Base-by-base conservation (phyloP, 345 rosid species). In the Noccaea caerulescens region DNA sequence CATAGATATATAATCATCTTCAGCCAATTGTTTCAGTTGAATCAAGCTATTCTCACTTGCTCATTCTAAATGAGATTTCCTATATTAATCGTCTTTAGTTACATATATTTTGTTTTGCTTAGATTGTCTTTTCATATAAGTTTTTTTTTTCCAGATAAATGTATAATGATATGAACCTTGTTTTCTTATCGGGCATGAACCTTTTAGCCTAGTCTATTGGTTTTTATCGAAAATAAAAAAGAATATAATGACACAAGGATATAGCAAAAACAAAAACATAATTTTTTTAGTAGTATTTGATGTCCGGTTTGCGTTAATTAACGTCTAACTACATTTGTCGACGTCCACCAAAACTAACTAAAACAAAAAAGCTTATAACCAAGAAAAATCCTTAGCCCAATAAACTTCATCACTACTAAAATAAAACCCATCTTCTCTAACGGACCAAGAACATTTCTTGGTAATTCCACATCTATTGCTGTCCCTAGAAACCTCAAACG, bases 361-460 rank as follows among this genome's bases (percentile, higher is more conserved):
- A 42, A 6, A 46, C 32, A 23, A 27, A 38, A 47, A 42, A 4
- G 5, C 12, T 62, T 62, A 75, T 1, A 54, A 72, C 98, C 98
- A 93, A 16, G 87, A 76, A 66, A 90, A 90, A 47, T 93, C 96
- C 60, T 90, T 88, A 75, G 77, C 84, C 98, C 98, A 90, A 41
- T 79, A 83, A 5, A 87, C 79, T 76, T 90, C 97, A 71, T 93
- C 97, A 60, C 46, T 84, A 58, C 96, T 90, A 69, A 90, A 93
- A 76, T 90, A 93, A 66, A 90, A 87, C 0, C 97, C 97, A 69
- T 93, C 93, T 78, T 93, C 97, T 51, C 81, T 88, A 5, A 93
- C 93, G 25, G 88, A 77, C 98, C 98, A 93, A 7, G 87, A 90
- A 50, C 98, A 93, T 61, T 71, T 90, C 80, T 81, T 83, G n/a